Percentiles rank a stretch among this genome's conserved stretches.
Evolutionary conservation across 352 stramenopile species (phyloP).

Genomic region (Chrysophaeum taylorii): DNA sequence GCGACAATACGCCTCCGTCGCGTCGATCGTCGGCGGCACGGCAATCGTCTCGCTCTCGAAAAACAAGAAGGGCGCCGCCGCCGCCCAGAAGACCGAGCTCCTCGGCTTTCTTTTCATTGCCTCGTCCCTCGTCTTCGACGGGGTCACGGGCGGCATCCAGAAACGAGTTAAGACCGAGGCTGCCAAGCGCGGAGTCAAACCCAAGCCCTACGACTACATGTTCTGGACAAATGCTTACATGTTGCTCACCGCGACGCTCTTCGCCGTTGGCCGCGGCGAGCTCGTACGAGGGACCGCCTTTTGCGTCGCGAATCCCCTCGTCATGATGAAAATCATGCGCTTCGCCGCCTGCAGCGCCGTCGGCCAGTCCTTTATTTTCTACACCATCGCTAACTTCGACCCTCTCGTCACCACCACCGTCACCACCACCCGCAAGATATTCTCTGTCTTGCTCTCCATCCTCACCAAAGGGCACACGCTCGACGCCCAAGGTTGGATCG

Average conservation of each 20-base stretch:
- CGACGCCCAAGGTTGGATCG: slow-evolving; percentile 50
- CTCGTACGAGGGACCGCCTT: slow-evolving; percentile 47
- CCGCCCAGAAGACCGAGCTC: no score
- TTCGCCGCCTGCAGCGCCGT: slow-evolving; percentile 88
- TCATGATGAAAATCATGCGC: slow-evolving; percentile 50
- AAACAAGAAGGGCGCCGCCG: slow-evolving; percentile 44
- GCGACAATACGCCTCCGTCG: slow-evolving; percentile 54
- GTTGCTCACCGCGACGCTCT: slow-evolving; percentile 51
- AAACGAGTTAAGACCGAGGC: slow-evolving; percentile 63
- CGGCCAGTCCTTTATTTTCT: slow-evolving; percentile 99
- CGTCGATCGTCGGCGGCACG: slow-evolving; percentile 53
- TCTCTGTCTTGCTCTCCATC: slow-evolving; percentile 95
- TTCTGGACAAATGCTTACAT: slow-evolving; percentile 69
- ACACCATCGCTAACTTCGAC: slow-evolving; percentile 93
- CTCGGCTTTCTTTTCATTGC: slow-evolving; percentile 55
- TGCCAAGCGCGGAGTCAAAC: slow-evolving; percentile 48
- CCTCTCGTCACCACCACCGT: slow-evolving; percentile 96
- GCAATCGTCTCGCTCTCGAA: slow-evolving; percentile 55
- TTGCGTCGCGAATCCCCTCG: slow-evolving; percentile 49
- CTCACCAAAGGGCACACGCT: slow-evolving; percentile 87
- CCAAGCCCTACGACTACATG: slow-evolving; percentile 73
- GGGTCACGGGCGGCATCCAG: slow-evolving; percentile 86
- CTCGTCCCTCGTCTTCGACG: slow-evolving; percentile 47
- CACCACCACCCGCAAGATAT: slow-evolving; percentile 99
- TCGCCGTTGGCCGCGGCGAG: slow-evolving; percentile 50